phyloP scores from a whole-genome alignment of 257 asterid genomes.

The Voacanga thouarsii region DNA sequence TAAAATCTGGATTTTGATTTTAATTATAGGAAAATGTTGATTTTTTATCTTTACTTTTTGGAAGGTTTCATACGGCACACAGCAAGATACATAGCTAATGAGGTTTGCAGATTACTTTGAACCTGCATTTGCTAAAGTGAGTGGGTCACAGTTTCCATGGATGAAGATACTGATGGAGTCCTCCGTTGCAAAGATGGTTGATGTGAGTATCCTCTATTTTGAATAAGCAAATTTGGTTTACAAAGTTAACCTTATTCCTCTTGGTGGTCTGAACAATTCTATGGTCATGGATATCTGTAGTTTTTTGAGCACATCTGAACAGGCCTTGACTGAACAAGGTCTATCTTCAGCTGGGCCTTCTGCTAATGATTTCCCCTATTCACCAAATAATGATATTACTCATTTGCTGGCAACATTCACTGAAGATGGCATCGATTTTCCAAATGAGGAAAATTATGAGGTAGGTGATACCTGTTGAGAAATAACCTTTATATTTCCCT shows the following conservation, averaged over 20 bases:
- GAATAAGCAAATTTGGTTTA: neutral
- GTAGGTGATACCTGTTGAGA: too few relatives aligned
- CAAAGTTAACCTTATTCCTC: neutral
- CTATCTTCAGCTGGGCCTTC: constrained; percentile 30
- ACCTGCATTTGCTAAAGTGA: constrained; percentile 35
- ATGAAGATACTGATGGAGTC: constrained; percentile 43
- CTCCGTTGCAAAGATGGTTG: constrained; percentile 38
- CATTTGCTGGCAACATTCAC: constrained; percentile 39
- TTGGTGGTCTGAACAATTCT: constrained; percentile 11
- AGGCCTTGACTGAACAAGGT: constrained; percentile 28
- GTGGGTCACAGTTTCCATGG: constrained; percentile 45
- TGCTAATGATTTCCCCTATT: constrained; percentile 21
- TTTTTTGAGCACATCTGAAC: constrained; percentile 20
- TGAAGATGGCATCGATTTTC: too few relatives aligned
- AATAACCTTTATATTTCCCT: neutral
- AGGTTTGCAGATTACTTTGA: constrained; percentile 48
- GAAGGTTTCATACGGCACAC: constrained; percentile 33
- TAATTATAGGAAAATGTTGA: neutral
- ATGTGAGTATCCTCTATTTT: constrained; percentile 30
- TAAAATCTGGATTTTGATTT: neutral
- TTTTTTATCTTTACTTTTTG: neutral
- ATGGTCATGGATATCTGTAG: too few relatives aligned
- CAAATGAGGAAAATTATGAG: too few relatives aligned
- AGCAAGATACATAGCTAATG: constrained; percentile 44
- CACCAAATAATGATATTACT: constrained; percentile 38